Percentiles rank a stretch among this genome's conserved stretches.
Conservation (phyloP, 495 filamentous ascomycete genomes). For the Hyphodiscus hymeniophilus region DNA sequence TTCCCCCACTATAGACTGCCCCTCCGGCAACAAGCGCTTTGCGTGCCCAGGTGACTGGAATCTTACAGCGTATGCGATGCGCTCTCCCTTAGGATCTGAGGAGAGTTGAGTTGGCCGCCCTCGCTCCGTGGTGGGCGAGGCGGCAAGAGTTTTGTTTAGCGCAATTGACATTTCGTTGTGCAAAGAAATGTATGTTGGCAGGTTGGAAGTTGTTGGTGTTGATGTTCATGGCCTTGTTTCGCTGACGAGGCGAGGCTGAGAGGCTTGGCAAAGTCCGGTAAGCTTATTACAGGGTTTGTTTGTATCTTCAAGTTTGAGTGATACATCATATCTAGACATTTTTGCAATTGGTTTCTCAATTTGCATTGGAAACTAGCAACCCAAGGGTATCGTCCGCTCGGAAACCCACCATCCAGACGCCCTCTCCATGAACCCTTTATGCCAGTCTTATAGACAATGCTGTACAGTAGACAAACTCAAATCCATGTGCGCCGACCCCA, state of each 20-base stretch:
- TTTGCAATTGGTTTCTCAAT: neutral
- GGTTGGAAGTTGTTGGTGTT: no score
- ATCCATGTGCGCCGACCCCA: neutral
- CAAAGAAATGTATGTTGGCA: neutral
- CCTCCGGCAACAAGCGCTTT: no score
- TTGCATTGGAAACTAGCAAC: neutral
- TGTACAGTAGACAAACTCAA: neutral
- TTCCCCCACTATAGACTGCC: no score
- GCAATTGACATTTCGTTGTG: constrained; percentile 35
- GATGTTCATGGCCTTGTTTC: neutral
- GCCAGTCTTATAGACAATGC: neutral
- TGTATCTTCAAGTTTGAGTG: neutral
- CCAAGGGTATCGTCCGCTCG: constrained; percentile 3
- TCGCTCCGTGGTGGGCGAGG: constrained; percentile 68
- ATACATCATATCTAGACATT: no score
- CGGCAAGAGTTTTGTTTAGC: constrained; percentile 47
- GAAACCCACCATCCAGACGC: constrained; percentile 4
- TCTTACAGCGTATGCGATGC: constrained; percentile 89
- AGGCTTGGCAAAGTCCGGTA: no score
- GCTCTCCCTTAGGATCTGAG: constrained; percentile 82
- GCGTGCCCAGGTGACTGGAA: no score
- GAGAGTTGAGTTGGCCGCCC: constrained; percentile 87
- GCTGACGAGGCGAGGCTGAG: neutral
- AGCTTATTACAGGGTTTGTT: no score
- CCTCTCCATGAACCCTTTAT: neutral